Conservation (phyloP, 352 stramenopile genomes). For the Lagenidium giganteum region DNA sequence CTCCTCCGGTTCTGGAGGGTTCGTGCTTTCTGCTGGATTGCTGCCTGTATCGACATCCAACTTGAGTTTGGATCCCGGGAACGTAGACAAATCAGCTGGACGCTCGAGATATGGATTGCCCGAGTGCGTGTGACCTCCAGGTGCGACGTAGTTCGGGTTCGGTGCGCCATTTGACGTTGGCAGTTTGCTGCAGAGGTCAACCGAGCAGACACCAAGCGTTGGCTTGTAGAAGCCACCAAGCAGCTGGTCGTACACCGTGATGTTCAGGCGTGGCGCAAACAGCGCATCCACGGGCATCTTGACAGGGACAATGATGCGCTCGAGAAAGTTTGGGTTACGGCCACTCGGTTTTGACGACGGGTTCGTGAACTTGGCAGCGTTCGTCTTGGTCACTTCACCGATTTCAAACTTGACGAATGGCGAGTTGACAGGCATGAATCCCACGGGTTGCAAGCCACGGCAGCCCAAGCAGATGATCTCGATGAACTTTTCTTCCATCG, state of each 20-base stretch:
- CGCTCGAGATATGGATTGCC: constrained; percentile 68
- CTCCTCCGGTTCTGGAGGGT: constrained; percentile 1
- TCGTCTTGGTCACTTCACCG: constrained; percentile 53
- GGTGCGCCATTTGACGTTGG: constrained; percentile 53
- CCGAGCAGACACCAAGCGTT: constrained; percentile 64
- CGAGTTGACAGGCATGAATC: constrained; percentile 81
- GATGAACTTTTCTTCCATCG: constrained; percentile 58
- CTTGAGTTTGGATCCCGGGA: constrained; percentile 42
- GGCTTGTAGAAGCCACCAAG: constrained; percentile 84
- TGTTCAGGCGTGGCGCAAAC: constrained; percentile 80
- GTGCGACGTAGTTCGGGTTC: constrained; percentile 50
- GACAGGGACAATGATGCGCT: constrained; percentile 79
- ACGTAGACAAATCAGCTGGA: constrained; percentile 49
- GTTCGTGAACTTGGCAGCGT: constrained; percentile 64
- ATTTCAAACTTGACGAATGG: constrained; percentile 85
- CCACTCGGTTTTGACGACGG: constrained; percentile 72
- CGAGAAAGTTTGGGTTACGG: constrained; percentile 86
- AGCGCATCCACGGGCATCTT: constrained; percentile 80
- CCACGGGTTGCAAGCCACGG: constrained; percentile 66
- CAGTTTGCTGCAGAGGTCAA: constrained; percentile 76
- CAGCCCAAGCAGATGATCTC: constrained; percentile 82
- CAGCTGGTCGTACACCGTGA: constrained; percentile 80
- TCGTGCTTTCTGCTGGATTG: constrained; percentile 7
- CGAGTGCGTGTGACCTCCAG: constrained; percentile 21
- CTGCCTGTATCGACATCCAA: no score